Conservation (phyloP, 345 rosid species). For the Brassica rapa region DNA sequence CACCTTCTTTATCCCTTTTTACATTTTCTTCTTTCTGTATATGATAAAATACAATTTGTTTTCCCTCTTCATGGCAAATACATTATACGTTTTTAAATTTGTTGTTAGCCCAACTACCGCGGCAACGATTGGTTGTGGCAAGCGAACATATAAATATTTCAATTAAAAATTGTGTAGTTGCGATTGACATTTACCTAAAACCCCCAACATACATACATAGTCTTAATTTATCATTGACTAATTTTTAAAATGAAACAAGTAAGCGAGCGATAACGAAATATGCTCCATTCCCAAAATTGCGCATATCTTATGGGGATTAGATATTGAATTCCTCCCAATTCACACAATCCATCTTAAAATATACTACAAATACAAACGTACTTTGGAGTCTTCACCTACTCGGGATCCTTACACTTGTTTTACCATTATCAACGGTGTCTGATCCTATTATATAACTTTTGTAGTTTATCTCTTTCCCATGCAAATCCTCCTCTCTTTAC, state of each 20-base stretch:
- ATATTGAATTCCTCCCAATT: slow-evolving; percentile 19
- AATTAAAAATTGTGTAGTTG: background rate
- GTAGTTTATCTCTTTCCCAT: slow-evolving; percentile 4
- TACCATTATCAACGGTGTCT: slow-evolving; percentile 14
- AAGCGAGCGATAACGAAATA: background rate
- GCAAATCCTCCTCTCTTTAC: slow-evolving; percentile 18
- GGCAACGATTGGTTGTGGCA: slow-evolving; percentile 12
- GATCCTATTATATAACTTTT: background rate
- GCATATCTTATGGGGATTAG: slow-evolving; percentile 40
- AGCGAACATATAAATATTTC: background rate
- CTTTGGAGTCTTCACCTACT: slow-evolving; percentile 41
- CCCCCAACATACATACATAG: background rate
- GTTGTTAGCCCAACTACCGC: slow-evolving; percentile 21
- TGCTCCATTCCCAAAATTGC: background rate
- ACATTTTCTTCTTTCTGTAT: background rate
- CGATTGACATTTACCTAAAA: slow-evolving; percentile 32
- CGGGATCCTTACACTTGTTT: slow-evolving; percentile 40
- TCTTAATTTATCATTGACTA: background rate
- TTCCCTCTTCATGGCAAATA: background rate
- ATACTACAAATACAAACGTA: slow-evolving; percentile 1
- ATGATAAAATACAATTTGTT: background rate
- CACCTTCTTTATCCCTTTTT: background rate
- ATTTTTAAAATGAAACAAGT: background rate
- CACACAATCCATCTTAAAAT: background rate
- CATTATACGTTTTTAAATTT: background rate